Percentiles rank a stretch among this genome's conserved stretches.
phyloP scores from a whole-genome alignment of 495 filamentous ascomycete genomes.

The Neurospora sp. region DNA sequence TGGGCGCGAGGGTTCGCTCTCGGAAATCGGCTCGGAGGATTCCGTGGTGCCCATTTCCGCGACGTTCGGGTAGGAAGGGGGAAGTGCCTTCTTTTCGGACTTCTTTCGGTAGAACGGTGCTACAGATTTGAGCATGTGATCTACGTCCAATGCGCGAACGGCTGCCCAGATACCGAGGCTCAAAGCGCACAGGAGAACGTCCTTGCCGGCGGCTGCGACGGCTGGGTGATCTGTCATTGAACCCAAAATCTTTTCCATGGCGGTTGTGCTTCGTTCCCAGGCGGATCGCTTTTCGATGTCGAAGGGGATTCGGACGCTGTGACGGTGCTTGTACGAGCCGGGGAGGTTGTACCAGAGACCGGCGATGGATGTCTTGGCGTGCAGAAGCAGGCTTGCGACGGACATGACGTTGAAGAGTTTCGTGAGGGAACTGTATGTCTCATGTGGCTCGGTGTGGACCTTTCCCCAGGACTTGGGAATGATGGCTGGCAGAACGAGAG shows the following conservation, averaged over 20 bases:
- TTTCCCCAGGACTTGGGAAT: constrained; percentile 33
- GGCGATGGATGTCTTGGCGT: constrained; percentile 25
- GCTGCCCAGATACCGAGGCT: constrained; percentile 45
- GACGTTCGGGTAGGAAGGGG: background rate
- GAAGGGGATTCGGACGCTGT: constrained; percentile 33
- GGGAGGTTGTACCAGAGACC: constrained; percentile 34
- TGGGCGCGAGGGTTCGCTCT: background rate
- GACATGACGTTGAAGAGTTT: constrained; percentile 35
- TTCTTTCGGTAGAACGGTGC: constrained; percentile 10
- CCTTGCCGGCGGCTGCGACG: constrained; percentile 37
- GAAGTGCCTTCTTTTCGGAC: background rate
- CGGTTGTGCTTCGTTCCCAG: constrained; percentile 32
- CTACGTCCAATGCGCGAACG: constrained; percentile 34
- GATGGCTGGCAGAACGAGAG: constrained; percentile 30
- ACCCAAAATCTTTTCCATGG: constrained; percentile 32
- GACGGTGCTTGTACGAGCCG: constrained; percentile 32
- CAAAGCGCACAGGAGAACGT: constrained; percentile 40
- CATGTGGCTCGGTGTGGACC: constrained; percentile 25
- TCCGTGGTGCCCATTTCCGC: background rate
- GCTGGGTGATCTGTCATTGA: constrained; percentile 37
- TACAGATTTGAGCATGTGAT: constrained; percentile 26
- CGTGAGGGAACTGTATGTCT: constrained; percentile 27
- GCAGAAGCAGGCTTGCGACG: constrained; percentile 22
- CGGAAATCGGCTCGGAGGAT: background rate
- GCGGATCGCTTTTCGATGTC: constrained; percentile 28